phyloP scores from a whole-genome alignment of 208 protist genomes.

The Acanthamoeba royreba region DNA sequence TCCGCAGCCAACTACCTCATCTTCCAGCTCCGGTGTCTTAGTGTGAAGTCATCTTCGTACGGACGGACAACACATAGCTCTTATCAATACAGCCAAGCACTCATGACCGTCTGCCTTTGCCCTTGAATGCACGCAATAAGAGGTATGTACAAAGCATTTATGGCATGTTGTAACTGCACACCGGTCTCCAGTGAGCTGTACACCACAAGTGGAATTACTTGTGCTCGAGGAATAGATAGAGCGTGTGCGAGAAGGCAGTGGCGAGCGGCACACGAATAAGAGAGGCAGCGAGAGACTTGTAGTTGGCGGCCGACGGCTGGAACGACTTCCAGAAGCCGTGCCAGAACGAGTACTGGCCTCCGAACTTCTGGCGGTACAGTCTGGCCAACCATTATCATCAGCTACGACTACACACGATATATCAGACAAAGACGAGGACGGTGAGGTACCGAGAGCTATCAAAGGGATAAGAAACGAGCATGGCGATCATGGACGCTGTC shows the following conservation, averaged over 20 bases:
- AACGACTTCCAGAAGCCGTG: conserved; percentile 12
- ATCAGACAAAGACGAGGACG: not conserved
- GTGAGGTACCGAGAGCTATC: not conserved
- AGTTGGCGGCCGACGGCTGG: not conserved
- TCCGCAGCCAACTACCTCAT: not conserved
- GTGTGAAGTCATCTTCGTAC: too few relatives aligned
- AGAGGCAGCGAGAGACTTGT: not conserved
- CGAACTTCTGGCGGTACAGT: conserved; percentile 8
- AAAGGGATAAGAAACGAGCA: conserved; percentile 30
- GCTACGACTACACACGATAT: not conserved
- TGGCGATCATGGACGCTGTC: not conserved
- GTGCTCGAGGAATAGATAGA: conserved; percentile 37
- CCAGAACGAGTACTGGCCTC: not conserved
- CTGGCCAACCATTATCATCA: not conserved
- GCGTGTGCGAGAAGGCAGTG: conserved; percentile 1
- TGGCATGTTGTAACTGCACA: too few relatives aligned
- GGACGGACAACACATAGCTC: too few relatives aligned
- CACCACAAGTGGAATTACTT: not conserved
- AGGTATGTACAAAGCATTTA: too few relatives aligned
- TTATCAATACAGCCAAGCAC: too few relatives aligned
- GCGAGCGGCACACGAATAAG: not conserved
- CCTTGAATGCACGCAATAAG: too few relatives aligned
- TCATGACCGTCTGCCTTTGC: too few relatives aligned
- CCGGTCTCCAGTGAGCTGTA: too few relatives aligned
- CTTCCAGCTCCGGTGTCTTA: not conserved